Percentiles rank a stretch among this genome's conserved stretches.
Evolutionary conservation across 148 eudicot genomes (phyloP).

Genomic region (Amaranthus cruentus): DNA sequence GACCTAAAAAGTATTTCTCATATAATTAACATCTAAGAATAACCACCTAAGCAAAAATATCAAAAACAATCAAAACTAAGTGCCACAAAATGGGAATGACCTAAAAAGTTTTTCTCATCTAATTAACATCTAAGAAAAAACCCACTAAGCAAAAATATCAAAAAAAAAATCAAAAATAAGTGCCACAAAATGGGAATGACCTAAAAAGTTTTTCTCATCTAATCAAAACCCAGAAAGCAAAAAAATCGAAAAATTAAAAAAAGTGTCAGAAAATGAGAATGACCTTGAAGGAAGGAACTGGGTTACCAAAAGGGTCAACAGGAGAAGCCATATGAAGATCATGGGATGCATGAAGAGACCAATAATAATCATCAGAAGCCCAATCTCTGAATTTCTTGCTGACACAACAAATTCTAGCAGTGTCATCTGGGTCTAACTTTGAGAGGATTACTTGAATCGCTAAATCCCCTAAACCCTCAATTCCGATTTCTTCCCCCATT

Average conservation of each 20-base stretch:
- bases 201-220: too few relatives aligned
- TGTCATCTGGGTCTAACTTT: constrained; percentile 51
- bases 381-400: constrained; percentile 37
- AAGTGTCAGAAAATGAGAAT: background rate
- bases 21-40: too few relatives aligned
- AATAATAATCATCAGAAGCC: constrained; percentile 60
- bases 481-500: constrained; percentile 17
- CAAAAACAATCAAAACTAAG: too few relatives aligned
- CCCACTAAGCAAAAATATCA: too few relatives aligned
- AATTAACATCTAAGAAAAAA: too few relatives aligned
- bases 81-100: too few relatives aligned
- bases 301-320: constrained; percentile 50
- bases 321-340: constrained; percentile 61
- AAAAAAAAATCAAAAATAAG: too few relatives aligned
- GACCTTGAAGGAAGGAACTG: constrained; percentile 61
- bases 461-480: constrained; percentile 47
- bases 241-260: background rate
- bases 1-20: too few relatives aligned
- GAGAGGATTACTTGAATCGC: constrained; percentile 50
- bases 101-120: too few relatives aligned
- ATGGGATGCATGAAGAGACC: constrained; percentile 50
- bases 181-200: too few relatives aligned
- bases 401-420: constrained; percentile 44
- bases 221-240: background rate
- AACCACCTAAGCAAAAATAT: too few relatives aligned